These are phyloP conservation scores for Scenedesmus sp. DNA, from an alignment of 163 green algal species.

Conservation along the genomic window DNA sequence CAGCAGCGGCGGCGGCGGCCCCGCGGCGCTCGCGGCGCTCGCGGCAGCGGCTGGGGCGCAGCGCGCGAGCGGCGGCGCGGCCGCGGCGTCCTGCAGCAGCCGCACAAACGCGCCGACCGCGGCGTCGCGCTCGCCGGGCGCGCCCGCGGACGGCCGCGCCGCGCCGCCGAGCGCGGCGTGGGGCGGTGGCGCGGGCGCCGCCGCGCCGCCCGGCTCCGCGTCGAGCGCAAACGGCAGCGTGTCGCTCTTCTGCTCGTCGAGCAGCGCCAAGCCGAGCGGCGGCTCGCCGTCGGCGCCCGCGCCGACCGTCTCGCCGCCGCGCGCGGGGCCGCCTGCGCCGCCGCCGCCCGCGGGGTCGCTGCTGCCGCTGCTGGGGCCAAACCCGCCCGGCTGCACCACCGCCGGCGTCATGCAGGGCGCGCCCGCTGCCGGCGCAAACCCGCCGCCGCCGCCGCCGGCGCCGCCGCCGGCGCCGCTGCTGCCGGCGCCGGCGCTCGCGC, in stretches of 20 bases:
- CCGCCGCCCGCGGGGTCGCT: neutral
- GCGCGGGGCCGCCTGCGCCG: neutral
- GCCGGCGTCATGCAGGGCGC: slow-evolving; percentile 13
- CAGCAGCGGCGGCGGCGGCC: too few species aligned
- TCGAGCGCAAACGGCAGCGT: slow-evolving; percentile 39
- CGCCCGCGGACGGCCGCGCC: too few species aligned
- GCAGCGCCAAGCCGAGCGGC: neutral
- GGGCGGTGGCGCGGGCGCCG: neutral
- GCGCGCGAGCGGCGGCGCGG: too few species aligned
- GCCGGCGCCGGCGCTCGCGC: too few species aligned
- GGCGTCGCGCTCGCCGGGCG: slow-evolving; percentile 13
- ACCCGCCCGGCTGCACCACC: slow-evolving; percentile 29
- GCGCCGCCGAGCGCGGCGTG: neutral
- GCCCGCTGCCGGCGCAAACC: neutral
- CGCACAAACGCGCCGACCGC: slow-evolving; percentile 37
- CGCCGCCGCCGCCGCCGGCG: neutral
- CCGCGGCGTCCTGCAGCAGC: neutral
- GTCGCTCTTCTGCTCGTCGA: slow-evolving; percentile 35
- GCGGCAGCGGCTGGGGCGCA: too few species aligned
- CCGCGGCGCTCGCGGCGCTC: too few species aligned
- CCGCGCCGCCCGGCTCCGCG: neutral
- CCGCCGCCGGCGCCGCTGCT: slow-evolving; percentile 3
- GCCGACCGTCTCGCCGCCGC: neutral
- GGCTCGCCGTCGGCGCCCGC: neutral
- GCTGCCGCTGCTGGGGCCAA: slow-evolving; percentile 9